phyloP scores from a whole-genome alignment of 768 basidiomycete species.

The Tricholoma bakamatsutake region DNA sequence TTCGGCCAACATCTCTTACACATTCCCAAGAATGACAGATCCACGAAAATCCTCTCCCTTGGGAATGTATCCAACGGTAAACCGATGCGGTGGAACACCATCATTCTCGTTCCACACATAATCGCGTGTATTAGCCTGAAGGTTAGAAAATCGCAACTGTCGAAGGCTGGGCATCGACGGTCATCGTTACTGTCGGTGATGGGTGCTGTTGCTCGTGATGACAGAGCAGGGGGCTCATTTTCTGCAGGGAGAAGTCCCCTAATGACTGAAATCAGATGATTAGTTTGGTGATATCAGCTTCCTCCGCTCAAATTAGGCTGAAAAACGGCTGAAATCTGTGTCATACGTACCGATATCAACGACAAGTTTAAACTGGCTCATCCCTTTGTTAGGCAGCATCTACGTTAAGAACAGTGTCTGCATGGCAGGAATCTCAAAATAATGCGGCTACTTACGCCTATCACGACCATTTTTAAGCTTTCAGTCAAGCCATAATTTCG shows the following conservation, averaged over 20 bases:
- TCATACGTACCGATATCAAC: background rate
- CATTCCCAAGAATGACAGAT: slow-evolving; percentile 35
- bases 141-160: slow-evolving; percentile 31
- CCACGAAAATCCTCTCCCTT: slow-evolving; percentile 27
- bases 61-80: slow-evolving; percentile 37
- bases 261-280: slow-evolving; percentile 35
- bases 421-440: background rate
- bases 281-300: slow-evolving; percentile 27
- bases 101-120: slow-evolving; percentile 35
- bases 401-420: background rate
- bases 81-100: slow-evolving; percentile 33
- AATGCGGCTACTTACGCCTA: background rate
- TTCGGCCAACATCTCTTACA: slow-evolving; percentile 22
- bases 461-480: slow-evolving; percentile 9
- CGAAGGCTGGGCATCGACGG: slow-evolving; percentile 23
- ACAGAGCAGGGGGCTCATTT: slow-evolving; percentile 23
- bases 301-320: background rate
- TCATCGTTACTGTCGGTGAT: slow-evolving; percentile 12
- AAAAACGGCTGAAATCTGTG: background rate
- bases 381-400: background rate
- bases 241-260: slow-evolving; percentile 33
- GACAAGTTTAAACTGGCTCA: background rate
- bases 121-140: slow-evolving; percentile 29
- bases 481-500: slow-evolving; percentile 40
- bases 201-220: slow-evolving; percentile 25